These are phyloP conservation scores for Aspergillus intermedius DNA, from an alignment of 2,329 filamentous ascomycete genomes.

Conservation along the genomic window DNA sequence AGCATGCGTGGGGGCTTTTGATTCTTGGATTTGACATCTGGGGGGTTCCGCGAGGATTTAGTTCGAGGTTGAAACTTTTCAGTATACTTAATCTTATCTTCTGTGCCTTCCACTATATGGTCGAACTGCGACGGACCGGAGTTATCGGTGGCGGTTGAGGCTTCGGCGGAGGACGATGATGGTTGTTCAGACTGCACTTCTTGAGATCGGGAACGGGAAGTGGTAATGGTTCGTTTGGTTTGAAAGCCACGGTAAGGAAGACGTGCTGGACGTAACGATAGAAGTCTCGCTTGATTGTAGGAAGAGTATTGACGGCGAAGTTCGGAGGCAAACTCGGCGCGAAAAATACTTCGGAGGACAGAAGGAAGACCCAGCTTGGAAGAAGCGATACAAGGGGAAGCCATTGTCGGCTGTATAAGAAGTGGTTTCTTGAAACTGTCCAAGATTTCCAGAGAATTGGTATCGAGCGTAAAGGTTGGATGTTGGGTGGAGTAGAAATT, in stretches of 20 bases:
- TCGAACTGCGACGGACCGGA: no score
- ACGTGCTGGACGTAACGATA: neutral
- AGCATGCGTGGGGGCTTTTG: neutral
- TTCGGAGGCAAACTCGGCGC: conserved; percentile 14
- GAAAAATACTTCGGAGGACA: conserved; percentile 19
- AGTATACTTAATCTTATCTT: no score
- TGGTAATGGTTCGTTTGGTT: neutral
- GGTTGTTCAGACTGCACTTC: neutral
- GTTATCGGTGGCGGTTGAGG: neutral
- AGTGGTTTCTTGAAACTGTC: neutral
- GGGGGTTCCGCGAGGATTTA: neutral
- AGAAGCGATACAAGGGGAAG: conserved; percentile 16
- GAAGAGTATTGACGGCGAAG: conserved; percentile 4
- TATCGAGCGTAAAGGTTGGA: neutral
- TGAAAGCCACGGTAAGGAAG: neutral
- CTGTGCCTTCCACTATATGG: no score
- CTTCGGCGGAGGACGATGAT: neutral
- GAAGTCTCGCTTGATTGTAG: neutral
- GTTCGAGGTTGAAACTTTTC: neutral
- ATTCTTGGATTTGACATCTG: neutral
- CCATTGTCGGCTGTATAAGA: conserved; percentile 10
- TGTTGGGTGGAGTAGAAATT: neutral
- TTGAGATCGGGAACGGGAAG: neutral
- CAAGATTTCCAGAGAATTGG: neutral
- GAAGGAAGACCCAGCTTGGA: conserved; percentile 20